Evolutionary conservation across 176 grass and related monocot species (phyloP), one percentile per base, ranked within the genome.

Genomic region (Carex pumila): DNA sequence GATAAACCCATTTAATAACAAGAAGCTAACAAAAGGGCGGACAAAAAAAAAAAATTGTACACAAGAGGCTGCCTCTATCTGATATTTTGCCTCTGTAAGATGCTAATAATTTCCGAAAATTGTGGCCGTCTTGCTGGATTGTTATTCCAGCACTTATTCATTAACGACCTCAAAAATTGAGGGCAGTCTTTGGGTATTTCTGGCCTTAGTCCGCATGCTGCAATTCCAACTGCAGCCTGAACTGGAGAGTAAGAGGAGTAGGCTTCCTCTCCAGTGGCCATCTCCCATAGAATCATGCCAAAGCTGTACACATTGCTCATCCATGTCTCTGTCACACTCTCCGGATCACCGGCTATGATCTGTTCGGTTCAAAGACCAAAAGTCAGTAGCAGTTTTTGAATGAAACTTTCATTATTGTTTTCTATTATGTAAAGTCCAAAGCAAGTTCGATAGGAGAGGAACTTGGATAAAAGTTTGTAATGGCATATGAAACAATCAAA

Each of bases 221-320:
- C 96, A 9, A 99, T 99, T 2, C 96, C 96, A 4, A 99, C 96
- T 5, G 96, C 96, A 17, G 96, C 96, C 65, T 99, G 96, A 69
- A 99, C 96, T 3, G 96, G 96, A 1, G 96, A 99, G 87, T 90
- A 99, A 37, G 96, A 89, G 37, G 96, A 92, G 88, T 95, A 99
- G 0, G 96, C 96, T 88, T 92, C 89, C 88, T 95, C 96, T 32
- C 96, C 96, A 0, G 88, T 92, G 18, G 91, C 81, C 96, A 95
- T 95, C 84, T 95, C 96, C 96, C 96, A 99, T 0, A 99, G 85
- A 36, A 95, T 90, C 96, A 99, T 99, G 13, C 96, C 93, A 22
- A 92, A 99, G 71, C 93, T 95, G 80, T 95, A 99, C 54, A 94
- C 90, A 65, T 99, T 99, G 91, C 96, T 99, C 96, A 95, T 99